Base-by-base conservation (phyloP, 2,329 filamentous ascomycete genomes). In the Aureobasidium namibiae region DNA sequence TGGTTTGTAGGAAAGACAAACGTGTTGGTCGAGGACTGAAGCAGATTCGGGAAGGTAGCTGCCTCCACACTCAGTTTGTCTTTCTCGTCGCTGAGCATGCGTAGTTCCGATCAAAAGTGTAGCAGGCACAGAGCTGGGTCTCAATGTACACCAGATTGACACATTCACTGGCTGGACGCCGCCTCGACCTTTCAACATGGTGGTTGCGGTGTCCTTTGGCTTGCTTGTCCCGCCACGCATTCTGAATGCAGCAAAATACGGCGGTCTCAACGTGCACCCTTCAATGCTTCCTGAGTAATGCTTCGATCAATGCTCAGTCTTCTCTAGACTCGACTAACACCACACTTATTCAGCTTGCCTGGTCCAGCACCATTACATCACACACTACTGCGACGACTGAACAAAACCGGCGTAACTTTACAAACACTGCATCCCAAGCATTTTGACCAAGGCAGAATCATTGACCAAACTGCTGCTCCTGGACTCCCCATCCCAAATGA, bases 141-240 rank as follows among this genome's bases (percentile, higher is more conserved):
- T 97, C 16, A 80, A 76, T 4, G 76, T 92, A 38, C 87, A 96
- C 71, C 81, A 89, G 67, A 80, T 89, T 62, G 85, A 92, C 67
- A 92, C 88, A 0, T 96, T 97, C 72, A 89, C 81, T 6, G 82
- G 82, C 38, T 97, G 92, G 92, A 77, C 87, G 80, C 79, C 86
- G 34, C 86, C 86, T 36, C 67, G 70, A 29, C 65, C 75, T 26
- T 84, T 85, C 64, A 91, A 96, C 70, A 78, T 99, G 61, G 82
- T 99, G 65, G 79, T 97, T 46, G 92, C 92, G 49, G 94, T 97
- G 4, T 97, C 94, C 0, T 99, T 97, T 73, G 94, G 94, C 3
- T 81, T 96, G 8, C 87, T 96, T 62, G 86, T 99, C 1, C 94
- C 94, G 0, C 80, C 86, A 0, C 81, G 90, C 4, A 83, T 97